Conservation (phyloP, 495 filamentous ascomycete species). For the Cladorrhinum samala region DNA sequence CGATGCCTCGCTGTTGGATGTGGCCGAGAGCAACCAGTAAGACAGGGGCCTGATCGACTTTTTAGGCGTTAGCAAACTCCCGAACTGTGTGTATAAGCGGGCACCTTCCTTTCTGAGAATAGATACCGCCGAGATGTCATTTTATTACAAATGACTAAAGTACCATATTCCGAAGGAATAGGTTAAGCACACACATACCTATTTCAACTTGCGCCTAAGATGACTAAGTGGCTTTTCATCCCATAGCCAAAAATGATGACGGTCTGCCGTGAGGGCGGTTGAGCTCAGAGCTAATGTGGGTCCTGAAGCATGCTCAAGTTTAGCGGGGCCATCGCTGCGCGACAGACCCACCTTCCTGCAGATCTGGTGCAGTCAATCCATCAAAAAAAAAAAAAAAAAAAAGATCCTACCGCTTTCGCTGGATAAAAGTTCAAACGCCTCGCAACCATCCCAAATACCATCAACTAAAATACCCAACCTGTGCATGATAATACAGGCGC, state of each 20-base stretch:
- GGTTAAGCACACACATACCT: too few relatives aligned
- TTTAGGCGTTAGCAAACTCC: background rate
- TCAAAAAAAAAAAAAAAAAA: background rate
- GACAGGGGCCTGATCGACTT: conserved; percentile 2
- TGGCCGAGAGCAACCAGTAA: background rate
- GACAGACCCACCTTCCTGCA: too few relatives aligned
- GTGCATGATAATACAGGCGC: too few relatives aligned
- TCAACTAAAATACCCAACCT: background rate
- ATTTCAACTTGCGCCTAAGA: too few relatives aligned
- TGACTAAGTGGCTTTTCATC: too few relatives aligned
- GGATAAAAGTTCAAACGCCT: background rate
- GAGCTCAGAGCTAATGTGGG: background rate
- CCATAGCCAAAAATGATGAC: background rate
- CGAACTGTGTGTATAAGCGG: too few relatives aligned
- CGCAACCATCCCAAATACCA: background rate
- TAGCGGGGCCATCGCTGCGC: too few relatives aligned
- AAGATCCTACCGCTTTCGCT: conserved; percentile 4
- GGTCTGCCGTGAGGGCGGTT: too few relatives aligned
- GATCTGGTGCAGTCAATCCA: background rate
- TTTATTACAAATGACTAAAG: too few relatives aligned
- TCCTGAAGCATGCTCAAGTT: background rate
- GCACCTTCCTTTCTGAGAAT: too few relatives aligned
- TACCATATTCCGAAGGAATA: too few relatives aligned
- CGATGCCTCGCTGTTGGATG: background rate
- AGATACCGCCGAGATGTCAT: too few relatives aligned